phyloP scores from a whole-genome alignment of 169 alveolate species.

The Plasmodium berghei region DNA sequence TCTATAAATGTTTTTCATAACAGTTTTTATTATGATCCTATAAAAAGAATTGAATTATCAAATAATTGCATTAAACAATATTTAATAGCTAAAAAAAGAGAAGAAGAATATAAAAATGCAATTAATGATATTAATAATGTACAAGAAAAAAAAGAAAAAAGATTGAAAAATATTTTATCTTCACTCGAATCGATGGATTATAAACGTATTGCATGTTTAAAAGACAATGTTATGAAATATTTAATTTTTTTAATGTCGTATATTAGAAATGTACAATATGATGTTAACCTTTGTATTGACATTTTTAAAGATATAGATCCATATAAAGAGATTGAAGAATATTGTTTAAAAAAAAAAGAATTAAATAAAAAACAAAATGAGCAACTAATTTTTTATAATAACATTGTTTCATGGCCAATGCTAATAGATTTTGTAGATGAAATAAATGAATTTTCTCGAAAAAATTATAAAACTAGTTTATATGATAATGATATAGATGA shows the following conservation, averaged over 20 bases:
- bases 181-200: conserved; percentile 69
- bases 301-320: conserved; percentile 51
- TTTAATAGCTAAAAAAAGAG: conserved; percentile 57
- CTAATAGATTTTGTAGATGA: conserved; percentile 46
- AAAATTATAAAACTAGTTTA: neutral
- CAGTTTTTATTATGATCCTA: conserved; percentile 45
- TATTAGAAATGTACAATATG: conserved; percentile 64
- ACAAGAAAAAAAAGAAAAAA: conserved; percentile 49
- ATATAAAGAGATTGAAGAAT: conserved; percentile 47
- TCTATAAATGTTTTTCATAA: conserved; percentile 55
- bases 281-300: conserved; percentile 42
- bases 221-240: conserved; percentile 64
- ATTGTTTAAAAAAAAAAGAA: conserved; percentile 1
- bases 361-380: conserved; percentile 17
- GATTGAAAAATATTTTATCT: conserved; percentile 50
- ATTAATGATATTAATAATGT: conserved; percentile 47
- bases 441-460: neutral
- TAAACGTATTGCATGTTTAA: conserved; percentile 63
- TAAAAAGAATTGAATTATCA: conserved; percentile 63
- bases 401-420: conserved; percentile 73
- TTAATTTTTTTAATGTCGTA: conserved; percentile 65
- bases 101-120: conserved; percentile 59
- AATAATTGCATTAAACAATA: conserved; percentile 50
- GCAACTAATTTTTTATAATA: conserved; percentile 23
- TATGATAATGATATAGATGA: neutral